Evolutionary conservation across 2,329 filamentous ascomycete species (phyloP).

Genomic region (Penicillium sclerotiorum): DNA sequence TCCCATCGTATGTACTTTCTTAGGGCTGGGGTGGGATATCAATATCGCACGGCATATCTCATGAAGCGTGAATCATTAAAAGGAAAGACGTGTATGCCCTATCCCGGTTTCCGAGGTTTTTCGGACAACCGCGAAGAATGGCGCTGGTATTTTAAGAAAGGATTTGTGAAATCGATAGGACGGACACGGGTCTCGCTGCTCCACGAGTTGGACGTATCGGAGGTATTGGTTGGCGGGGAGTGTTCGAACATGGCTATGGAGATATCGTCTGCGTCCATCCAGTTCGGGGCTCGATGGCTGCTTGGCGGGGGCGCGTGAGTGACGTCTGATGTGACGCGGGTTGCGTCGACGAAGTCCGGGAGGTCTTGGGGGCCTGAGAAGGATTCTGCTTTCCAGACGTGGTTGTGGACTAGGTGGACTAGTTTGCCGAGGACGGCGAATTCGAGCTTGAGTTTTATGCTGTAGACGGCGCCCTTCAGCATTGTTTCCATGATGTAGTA

Average conservation of each 20-base stretch:
- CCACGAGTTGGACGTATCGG: constrained; percentile 32
- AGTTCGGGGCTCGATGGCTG: constrained; percentile 28
- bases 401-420: constrained; percentile 44
- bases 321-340: constrained; percentile 45
- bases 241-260: constrained; percentile 45
- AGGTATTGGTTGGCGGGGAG: constrained; percentile 23
- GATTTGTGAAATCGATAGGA: constrained; percentile 28
- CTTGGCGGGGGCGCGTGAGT: constrained; percentile 38
- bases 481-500: constrained; percentile 52
- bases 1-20: too few species aligned
- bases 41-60: constrained; percentile 16
- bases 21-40: constrained; percentile 8
- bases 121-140: constrained; percentile 8
- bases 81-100: not conserved
- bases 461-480: constrained; percentile 51
- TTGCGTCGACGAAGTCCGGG: constrained; percentile 50
- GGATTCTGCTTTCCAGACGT: constrained; percentile 43
- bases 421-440: constrained; percentile 52
- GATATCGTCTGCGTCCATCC: constrained; percentile 40
- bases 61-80: constrained; percentile 22
- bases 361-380: constrained; percentile 32
- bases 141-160: constrained; percentile 14
- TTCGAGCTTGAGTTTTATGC: constrained; percentile 55
- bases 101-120: constrained; percentile 19
- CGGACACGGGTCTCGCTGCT: constrained; percentile 32